Percentiles rank a stretch among this genome's conserved stretches.
phyloP scores from a whole-genome alignment of 495 filamentous ascomycete genomes.

The Trichoderma erinaceum region DNA sequence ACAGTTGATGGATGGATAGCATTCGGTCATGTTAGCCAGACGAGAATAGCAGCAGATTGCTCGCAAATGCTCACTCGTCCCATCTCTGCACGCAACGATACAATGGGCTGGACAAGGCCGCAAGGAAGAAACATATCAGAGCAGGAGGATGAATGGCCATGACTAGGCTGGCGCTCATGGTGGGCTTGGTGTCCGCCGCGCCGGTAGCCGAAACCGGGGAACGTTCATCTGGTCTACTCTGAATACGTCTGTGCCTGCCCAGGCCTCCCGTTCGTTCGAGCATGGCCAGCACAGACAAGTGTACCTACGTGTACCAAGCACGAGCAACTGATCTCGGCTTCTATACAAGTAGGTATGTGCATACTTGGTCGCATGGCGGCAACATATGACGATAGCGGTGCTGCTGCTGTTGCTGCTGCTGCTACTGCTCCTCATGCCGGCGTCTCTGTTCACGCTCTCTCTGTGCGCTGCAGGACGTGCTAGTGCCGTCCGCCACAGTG shows the following conservation, averaged over 20 bases:
- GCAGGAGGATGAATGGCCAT: background rate
- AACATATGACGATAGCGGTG: background rate
- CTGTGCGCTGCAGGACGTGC: background rate
- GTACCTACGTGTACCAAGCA: background rate
- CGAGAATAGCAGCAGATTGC: background rate
- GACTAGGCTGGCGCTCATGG: background rate
- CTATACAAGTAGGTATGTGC: too few relatives aligned
- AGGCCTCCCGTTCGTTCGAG: background rate
- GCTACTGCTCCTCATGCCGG: background rate
- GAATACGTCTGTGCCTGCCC: background rate
- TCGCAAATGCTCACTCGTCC: background rate
- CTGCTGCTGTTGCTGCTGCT: background rate
- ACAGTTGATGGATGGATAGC: background rate
- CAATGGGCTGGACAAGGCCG: background rate
- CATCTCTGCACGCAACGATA: background rate
- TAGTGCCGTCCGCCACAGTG: constrained; percentile 2
- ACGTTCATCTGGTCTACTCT: constrained; percentile 4
- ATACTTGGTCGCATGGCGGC: background rate
- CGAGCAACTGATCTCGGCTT: background rate
- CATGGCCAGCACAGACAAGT: too few relatives aligned
- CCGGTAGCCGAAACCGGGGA: constrained; percentile 13
- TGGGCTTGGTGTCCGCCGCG: background rate
- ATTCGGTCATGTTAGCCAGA: background rate
- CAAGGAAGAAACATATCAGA: background rate
- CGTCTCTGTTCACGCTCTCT: background rate